Evolutionary conservation across 2,329 filamentous ascomycete genomes (phyloP).

Genomic region (Aspergillus amoenus): DNA sequence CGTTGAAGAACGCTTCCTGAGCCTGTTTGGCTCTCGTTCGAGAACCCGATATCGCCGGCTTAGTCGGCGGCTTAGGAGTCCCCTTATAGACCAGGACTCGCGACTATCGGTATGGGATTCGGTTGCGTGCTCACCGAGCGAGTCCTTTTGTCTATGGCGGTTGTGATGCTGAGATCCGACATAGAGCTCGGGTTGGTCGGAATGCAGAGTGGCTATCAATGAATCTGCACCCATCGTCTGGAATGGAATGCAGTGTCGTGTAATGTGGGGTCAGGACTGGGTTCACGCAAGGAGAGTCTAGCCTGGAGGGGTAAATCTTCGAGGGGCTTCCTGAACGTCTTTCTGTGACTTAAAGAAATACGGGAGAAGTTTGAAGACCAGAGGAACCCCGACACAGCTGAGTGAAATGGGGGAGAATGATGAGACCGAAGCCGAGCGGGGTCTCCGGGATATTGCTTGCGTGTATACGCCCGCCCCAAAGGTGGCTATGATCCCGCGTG

Average conservation of each 20-base stretch:
- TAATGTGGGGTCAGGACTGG: neutral
- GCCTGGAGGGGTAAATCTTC: neutral
- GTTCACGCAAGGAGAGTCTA: neutral
- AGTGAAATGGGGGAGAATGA: neutral
- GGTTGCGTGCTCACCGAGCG: conserved; percentile 4
- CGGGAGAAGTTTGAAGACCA: neutral
- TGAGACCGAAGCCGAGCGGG: neutral
- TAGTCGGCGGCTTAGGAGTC: conserved; percentile 25
- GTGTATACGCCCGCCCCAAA: neutral
- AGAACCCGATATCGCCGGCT: conserved; percentile 31
- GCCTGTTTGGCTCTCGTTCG: conserved; percentile 31
- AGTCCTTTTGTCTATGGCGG: conserved; percentile 10
- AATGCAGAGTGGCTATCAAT: conserved; percentile 16
- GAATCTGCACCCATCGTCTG: conserved; percentile 24
- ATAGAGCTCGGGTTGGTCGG: conserved; percentile 16
- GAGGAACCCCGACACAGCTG: neutral
- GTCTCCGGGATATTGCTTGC: conserved; percentile 2
- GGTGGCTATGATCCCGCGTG: neutral
- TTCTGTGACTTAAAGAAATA: neutral
- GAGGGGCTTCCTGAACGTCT: neutral
- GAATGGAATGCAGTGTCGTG: neutral
- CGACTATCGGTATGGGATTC: conserved; percentile 6
- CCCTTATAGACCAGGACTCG: conserved; percentile 30
- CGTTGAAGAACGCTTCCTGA: conserved; percentile 26
- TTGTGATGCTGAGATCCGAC: conserved; percentile 7